Base-by-base conservation (phyloP, 1,284 basidiomycete genomes). In the Trichosporon asahii region DNA sequence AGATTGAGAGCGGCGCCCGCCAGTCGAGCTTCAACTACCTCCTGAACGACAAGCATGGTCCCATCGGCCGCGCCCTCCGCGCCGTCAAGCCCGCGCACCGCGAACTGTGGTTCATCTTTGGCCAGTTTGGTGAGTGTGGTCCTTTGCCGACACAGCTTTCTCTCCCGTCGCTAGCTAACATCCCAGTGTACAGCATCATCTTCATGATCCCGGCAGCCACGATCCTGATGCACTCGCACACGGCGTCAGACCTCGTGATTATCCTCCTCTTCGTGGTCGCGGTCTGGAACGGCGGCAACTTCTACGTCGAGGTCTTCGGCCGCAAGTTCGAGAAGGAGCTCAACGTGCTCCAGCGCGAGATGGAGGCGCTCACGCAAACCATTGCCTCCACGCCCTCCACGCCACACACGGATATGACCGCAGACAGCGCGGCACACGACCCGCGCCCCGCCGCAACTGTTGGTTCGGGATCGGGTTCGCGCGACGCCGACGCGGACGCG, bases 261-360 rank as follows among this genome's bases (percentile, higher is more conserved):
- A 85, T 94, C 53, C 74, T 88, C 70, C 90, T 95, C 63, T 92
- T 96, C 77, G 85, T 87, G 35, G 91, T 93, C 88, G 66, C 92
- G 87, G 72, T 91, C 88, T 83, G 82, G 82, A 84, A 85, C 75
- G 84, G 84, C n/a, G 84, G 82, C 15, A 75, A 76, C 9, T 85
- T 84, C 85, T 96, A 96, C 81, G 94, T 97, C 72, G 95, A 98
- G 80, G 94, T 96, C 35, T 96, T 95, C 80, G 94, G 94, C 44
- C 88, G 94, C 83, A 95, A 95, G 93, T 96, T 96, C 77, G 94
- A 95, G 80, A 88, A 91, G 44, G 94, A 96, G 82, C 85, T 96
- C 14, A 94, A 95, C 78, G 89, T 90, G 1, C 83, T 96, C 37
- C 89, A 94, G 55, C 94, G 93, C 82, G 94, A 95, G 78, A 83